Evolutionary conservation across 1,284 basidiomycete genomes (phyloP).

Genomic region (Chondrostereum purpureum): DNA sequence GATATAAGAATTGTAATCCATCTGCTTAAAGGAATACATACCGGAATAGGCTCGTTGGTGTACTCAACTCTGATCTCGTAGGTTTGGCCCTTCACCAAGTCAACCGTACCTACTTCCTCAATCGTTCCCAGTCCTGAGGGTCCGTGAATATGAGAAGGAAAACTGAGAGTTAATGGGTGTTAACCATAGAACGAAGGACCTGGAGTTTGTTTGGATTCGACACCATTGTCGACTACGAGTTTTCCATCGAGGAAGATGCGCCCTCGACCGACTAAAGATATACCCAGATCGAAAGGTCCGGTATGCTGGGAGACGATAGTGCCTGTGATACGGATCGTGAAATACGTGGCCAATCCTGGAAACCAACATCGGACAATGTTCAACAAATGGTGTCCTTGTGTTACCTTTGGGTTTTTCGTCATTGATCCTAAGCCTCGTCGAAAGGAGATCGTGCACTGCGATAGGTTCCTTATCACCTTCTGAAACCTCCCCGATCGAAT

Average conservation of each 20-base stretch:
- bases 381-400: too few species aligned
- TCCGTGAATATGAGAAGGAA: too few species aligned
- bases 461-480: not conserved
- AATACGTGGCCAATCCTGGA: not conserved
- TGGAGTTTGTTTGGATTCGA: not conserved
- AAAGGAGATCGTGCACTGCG: not conserved
- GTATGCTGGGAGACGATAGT: not conserved
- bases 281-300: not conserved
- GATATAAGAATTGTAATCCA: not conserved
- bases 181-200: not conserved
- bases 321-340: not conserved
- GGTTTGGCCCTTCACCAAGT: not conserved
- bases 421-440: not conserved
- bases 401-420: not conserved
- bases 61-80: not conserved
- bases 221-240: not conserved
- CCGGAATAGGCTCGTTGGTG: not conserved
- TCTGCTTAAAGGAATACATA: not conserved
- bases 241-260: not conserved
- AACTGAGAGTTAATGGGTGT: too few species aligned
- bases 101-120: not conserved
- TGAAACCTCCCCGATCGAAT: not conserved
- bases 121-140: not conserved
- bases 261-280: not conserved
- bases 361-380: too few species aligned